Percentiles rank a stretch among this genome's conserved stretches.
Conservation (phyloP, 768 basidiomycete genomes). For the Agaricus bisporus region DNA sequence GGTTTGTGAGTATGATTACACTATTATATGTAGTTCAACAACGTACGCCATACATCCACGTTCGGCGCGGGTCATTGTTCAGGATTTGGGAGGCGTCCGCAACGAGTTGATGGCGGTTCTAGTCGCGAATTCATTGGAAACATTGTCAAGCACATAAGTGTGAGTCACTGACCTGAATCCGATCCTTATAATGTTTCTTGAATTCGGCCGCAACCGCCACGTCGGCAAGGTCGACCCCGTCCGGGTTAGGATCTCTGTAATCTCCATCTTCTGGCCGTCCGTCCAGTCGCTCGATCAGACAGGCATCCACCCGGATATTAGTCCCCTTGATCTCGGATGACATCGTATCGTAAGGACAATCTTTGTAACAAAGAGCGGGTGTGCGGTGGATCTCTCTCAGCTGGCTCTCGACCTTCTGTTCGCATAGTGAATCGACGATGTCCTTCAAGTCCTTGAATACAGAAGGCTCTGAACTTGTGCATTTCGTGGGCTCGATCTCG, state of each 20-base stretch:
- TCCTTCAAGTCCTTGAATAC: background rate
- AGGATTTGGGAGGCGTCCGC: background rate
- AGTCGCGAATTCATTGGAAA: background rate
- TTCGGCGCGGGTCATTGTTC: slow-evolving; percentile 3
- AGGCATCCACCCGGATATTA: background rate
- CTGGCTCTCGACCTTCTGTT: background rate
- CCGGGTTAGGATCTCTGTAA: background rate
- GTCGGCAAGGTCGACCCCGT: background rate
- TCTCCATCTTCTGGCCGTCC: background rate
- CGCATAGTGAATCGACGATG: background rate
- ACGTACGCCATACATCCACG: background rate
- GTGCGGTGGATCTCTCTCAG: background rate
- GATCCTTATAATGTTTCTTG: background rate
- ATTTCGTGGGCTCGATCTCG: background rate
- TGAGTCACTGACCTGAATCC: background rate
- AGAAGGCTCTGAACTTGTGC: background rate
- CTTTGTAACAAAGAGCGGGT: background rate
- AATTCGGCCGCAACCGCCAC: background rate
- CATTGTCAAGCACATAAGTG: too few relatives aligned
- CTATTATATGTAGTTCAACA: background rate
- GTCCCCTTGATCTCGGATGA: background rate
- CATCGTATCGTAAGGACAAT: background rate
- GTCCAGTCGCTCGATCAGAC: too few relatives aligned
- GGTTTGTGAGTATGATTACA: background rate
- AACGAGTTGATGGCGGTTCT: background rate